phyloP scores from a whole-genome alignment of 176 grass and related monocot genomes.

The Luzula sylvatica region DNA sequence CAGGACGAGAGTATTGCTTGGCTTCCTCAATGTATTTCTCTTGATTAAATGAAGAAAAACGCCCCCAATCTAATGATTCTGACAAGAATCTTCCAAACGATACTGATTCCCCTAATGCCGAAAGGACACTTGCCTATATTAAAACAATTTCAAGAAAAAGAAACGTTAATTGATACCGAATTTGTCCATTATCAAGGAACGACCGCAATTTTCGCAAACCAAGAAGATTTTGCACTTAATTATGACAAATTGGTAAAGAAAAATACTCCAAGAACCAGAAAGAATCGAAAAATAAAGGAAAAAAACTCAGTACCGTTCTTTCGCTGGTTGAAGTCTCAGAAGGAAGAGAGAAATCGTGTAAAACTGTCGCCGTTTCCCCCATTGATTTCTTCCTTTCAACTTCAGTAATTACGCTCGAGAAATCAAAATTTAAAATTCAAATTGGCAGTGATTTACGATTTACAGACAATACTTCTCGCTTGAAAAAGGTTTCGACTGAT shows the following conservation, averaged over 20 bases:
- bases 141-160: no score
- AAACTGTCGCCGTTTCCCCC: slow-evolving; percentile 1
- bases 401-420: background rate
- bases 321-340: slow-evolving; percentile 16
- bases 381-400: background rate
- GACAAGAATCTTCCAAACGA: slow-evolving; percentile 67
- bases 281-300: background rate
- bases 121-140: slow-evolving; percentile 16
- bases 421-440: background rate
- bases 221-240: no score
- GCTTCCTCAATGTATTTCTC: slow-evolving; percentile 69
- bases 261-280: background rate
- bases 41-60: slow-evolving; percentile 53
- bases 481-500: background rate
- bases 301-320: slow-evolving; percentile 1
- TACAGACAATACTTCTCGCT: background rate
- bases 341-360: slow-evolving; percentile 8
- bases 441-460: background rate
- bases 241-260: background rate
- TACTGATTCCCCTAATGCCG: slow-evolving; percentile 58
- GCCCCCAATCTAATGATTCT: slow-evolving; percentile 70
- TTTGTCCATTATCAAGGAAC: no score
- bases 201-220: no score
- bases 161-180: no score
- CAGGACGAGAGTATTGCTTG: slow-evolving; percentile 36